Base-by-base conservation (phyloP, 495 filamentous ascomycete species). In the Amniculicola lignicola region DNA sequence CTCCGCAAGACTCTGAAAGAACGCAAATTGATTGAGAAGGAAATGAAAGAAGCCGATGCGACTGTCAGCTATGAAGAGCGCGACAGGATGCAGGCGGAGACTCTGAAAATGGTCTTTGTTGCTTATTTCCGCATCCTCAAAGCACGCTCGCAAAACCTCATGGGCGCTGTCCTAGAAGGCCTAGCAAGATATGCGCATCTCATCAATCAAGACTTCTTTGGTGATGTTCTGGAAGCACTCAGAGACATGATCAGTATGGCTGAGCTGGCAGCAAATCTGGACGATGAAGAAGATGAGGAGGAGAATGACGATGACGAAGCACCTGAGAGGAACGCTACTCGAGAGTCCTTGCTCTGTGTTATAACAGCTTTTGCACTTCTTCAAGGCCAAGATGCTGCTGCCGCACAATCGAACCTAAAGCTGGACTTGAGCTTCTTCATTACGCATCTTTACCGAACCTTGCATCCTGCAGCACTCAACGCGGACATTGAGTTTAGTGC, bases 161-260 rank as follows among this genome's bases (percentile, higher is more conserved):
- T 96, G 89, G 93, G 92, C 5, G 89, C 90, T 27, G 91, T 96
- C 0, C 76, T 93, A 3, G 90, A 98, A 69, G 93, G 93, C 42
- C 75, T 98, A 23, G 91, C 91, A 42, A 85, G 84, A 68, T 97
- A 95, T 69, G 84, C 90, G 15, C 93, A 95, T 67, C 76, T 98
- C 15, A 96, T 98, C 75, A 98, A 98, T 73, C 87, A 96, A 65
- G 85, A 97, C 66, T 96, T 97, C 76, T 98, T 98, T 68, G 93
- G 93, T 18, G 93, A 96, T 69, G 74, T 98, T 29, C 82, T 98
- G 16, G 94, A 96, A 65, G 90, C 89, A 6, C 75, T 98, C 23
- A 93, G 93, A 68, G 94, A 96, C 51, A 78, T 98, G 11, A 91
- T 96, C 59, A 77, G 76, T 9, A 78, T 87, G 53, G 82, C 83